Percentiles rank a stretch among this genome's conserved stretches.
Conservation (phyloP, 192 early-diverging fungal species). For the Coemansia sp. region DNA sequence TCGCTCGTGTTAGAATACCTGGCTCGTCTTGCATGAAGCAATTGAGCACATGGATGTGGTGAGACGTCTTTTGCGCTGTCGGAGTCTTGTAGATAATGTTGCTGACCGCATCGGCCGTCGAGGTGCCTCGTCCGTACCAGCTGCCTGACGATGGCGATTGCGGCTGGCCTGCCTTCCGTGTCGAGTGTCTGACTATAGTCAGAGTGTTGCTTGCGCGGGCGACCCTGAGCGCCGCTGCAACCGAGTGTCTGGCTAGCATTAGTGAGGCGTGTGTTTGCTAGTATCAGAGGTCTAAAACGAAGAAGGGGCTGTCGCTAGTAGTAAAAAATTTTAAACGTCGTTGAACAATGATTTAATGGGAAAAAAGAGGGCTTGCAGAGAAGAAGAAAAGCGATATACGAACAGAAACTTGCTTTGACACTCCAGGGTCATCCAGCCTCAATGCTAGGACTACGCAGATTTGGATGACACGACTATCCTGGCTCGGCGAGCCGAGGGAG, state of each 20-base stretch:
- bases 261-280: background rate
- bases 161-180: conserved; percentile 14
- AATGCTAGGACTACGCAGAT: background rate
- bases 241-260: conserved; percentile 27
- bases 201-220: conserved; percentile 20
- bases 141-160: conserved; percentile 8
- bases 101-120: conserved; percentile 50
- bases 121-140: conserved; percentile 25
- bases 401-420: background rate
- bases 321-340: background rate
- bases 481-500: conserved; percentile 5
- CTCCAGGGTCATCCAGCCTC: background rate
- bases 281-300: background rate
- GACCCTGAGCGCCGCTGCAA: conserved; percentile 16
- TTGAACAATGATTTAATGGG: background rate
- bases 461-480: background rate
- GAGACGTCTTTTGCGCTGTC: conserved; percentile 51
- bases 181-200: conserved; percentile 1
- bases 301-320: background rate
- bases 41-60: conserved; percentile 78
- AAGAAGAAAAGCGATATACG: background rate
- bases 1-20: conserved; percentile 75
- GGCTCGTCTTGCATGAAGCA: conserved; percentile 92
- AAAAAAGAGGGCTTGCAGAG: conserved; percentile 1
- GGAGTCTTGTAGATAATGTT: conserved; percentile 56